phyloP scores from a whole-genome alignment of 2,329 filamentous ascomycete species.

The Chrysoporthe austroafricana region DNA sequence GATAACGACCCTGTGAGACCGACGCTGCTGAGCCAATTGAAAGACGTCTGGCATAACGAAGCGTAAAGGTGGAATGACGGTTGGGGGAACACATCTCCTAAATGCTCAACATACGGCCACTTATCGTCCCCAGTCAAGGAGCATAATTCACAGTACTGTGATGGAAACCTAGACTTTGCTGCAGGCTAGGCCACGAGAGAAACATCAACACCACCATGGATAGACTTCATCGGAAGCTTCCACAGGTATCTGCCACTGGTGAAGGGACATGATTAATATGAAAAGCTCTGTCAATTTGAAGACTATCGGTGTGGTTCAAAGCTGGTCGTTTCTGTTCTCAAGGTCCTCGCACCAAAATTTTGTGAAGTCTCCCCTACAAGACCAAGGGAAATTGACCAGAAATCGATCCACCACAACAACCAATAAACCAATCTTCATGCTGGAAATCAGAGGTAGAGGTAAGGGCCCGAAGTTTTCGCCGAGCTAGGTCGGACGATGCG shows the following conservation, averaged over 20 bases:
- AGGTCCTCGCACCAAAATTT: slow-evolving; percentile 1
- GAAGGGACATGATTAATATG: neutral
- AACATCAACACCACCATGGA: neutral
- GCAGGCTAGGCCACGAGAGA: neutral
- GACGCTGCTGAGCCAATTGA: neutral
- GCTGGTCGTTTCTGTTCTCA: slow-evolving; percentile 1
- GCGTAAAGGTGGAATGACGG: neutral
- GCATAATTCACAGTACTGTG: neutral
- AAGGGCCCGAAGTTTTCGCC: too few species aligned
- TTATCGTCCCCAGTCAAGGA: neutral
- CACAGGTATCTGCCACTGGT: neutral
- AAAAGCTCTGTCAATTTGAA: neutral
- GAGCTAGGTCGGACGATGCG: neutral
- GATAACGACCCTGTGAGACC: neutral
- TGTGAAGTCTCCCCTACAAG: slow-evolving; percentile 6
- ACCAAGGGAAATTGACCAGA: slow-evolving; percentile 15
- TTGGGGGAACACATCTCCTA: neutral
- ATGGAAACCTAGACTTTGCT: neutral
- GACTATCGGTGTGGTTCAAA: neutral
- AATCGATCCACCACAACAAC: neutral
- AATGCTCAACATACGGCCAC: neutral
- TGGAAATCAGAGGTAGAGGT: neutral
- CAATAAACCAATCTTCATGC: slow-evolving; percentile 1
- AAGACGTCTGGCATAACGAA: neutral
- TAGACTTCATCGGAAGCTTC: neutral